A percentile compares a stretch with the other conserved stretches of the same genome.
phyloP scores from a whole-genome alignment of 2,329 filamentous ascomycete genomes.

The Thelonectria rubi region DNA sequence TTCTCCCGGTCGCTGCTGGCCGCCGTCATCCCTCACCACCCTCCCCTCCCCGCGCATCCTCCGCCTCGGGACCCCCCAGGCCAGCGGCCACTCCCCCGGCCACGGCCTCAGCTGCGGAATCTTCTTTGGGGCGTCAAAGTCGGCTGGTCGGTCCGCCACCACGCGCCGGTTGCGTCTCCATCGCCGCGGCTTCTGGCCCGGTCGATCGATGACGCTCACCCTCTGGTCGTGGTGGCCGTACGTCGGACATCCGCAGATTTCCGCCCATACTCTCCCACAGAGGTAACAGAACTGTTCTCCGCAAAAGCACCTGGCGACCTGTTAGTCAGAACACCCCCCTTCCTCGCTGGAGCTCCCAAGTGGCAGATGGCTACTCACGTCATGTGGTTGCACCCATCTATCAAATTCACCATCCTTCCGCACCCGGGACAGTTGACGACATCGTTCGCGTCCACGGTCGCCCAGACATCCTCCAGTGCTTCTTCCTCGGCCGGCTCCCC shows the following conservation, averaged over 20 bases:
- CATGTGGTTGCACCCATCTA: constrained; percentile 41
- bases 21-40: constrained; percentile 1
- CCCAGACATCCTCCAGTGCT: constrained; percentile 36
- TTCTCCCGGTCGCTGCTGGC: background rate
- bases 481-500: constrained; percentile 1
- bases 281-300: constrained; percentile 59
- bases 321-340: no score
- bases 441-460: constrained; percentile 36
- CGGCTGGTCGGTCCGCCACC: background rate
- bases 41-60: background rate
- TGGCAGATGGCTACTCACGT: constrained; percentile 20
- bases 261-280: constrained; percentile 59
- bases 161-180: constrained; percentile 24
- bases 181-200: constrained; percentile 31
- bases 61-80: constrained; percentile 9
- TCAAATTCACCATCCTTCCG: constrained; percentile 32
- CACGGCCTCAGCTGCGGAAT: constrained; percentile 33
- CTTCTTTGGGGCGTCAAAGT: background rate
- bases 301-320: constrained; percentile 51
- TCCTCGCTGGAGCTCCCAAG: background rate
- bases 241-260: constrained; percentile 47
- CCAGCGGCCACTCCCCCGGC: constrained; percentile 14
- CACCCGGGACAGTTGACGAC: constrained; percentile 38
- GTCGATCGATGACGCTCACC: constrained; percentile 23
- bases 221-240: constrained; percentile 18